phyloP scores from a whole-genome alignment of 179 eudicot genomes.

The Silene noctiflora region DNA sequence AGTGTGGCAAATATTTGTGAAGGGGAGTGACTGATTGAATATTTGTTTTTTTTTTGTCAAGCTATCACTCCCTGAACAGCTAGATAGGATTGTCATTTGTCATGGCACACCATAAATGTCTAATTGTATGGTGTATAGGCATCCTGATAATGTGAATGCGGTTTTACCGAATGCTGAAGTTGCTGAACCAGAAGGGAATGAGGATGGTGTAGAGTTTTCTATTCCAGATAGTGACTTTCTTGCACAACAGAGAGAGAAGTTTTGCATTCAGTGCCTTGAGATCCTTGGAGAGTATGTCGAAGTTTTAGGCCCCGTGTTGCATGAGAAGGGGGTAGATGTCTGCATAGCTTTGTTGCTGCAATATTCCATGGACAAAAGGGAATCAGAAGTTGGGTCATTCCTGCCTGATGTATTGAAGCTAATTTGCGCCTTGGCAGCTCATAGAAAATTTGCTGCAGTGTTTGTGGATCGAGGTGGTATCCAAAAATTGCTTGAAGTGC shows the following conservation, averaged over 20 bases:
- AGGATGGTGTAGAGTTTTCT: slow-evolving; percentile 58
- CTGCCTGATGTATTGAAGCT: slow-evolving; percentile 88
- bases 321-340: slow-evolving; percentile 96
- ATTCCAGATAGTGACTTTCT: slow-evolving; percentile 59
- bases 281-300: slow-evolving; percentile 93
- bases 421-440: slow-evolving; percentile 88
- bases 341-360: slow-evolving; percentile 65
- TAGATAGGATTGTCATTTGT: slow-evolving; percentile 5
- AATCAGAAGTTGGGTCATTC: slow-evolving; percentile 41
- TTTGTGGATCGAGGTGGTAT: slow-evolving; percentile 97
- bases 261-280: slow-evolving; percentile 84
- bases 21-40: neutral
- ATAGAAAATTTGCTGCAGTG: slow-evolving; percentile 80
- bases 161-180: slow-evolving; percentile 37
- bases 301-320: slow-evolving; percentile 91
- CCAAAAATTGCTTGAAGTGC: slow-evolving; percentile 77
- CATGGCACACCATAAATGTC: slow-evolving; percentile 21
- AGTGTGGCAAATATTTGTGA: neutral
- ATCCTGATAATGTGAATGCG: slow-evolving; percentile 30
- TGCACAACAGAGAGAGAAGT: slow-evolving; percentile 73
- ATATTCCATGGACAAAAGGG: slow-evolving; percentile 53
- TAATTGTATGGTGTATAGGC: slow-evolving; percentile 41
- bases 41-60: neutral
- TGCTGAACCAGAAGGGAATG: slow-evolving; percentile 46
- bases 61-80: neutral